A percentile compares a stretch with the other conserved stretches of the same genome.
Conservation (phyloP, 2,329 filamentous ascomycete species). For the Celoporthe dispersa region DNA sequence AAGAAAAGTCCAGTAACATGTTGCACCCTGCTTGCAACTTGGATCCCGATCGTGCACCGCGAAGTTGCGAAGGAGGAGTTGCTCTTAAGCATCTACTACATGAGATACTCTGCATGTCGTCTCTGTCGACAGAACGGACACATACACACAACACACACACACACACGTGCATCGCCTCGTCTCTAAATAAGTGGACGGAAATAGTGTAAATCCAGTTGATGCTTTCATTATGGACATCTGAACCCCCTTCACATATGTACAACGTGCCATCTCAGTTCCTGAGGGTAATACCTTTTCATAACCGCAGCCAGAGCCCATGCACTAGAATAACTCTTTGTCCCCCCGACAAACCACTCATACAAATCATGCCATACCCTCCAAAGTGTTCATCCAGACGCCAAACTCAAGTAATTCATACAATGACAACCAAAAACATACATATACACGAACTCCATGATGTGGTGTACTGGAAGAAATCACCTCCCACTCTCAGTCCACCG, state of each 20-base stretch:
- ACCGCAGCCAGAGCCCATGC: neutral
- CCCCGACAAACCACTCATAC: neutral
- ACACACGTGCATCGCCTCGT: no score
- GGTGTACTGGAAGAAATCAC: neutral
- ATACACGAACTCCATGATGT: neutral
- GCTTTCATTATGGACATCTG: no score
- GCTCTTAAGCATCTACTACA: no score
- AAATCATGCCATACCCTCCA: neutral
- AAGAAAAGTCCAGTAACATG: no score
- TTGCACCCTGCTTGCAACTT: no score
- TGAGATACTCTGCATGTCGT: no score
- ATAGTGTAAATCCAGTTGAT: no score
- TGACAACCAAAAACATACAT: neutral
- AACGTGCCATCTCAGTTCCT: neutral
- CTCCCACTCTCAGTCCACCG: conserved; percentile 43
- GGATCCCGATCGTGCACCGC: no score
- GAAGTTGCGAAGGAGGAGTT: no score
- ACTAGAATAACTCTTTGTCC: neutral
- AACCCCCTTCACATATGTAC: neutral
- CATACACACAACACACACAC: no score
- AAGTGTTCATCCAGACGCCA: neutral
- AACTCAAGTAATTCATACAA: neutral
- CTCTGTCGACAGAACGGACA: no score
- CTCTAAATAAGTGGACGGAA: no score
- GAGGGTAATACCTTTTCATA: neutral